phyloP scores from a whole-genome alignment of 2,329 filamentous ascomycete species.

The Rhynchosporium agropyri region DNA sequence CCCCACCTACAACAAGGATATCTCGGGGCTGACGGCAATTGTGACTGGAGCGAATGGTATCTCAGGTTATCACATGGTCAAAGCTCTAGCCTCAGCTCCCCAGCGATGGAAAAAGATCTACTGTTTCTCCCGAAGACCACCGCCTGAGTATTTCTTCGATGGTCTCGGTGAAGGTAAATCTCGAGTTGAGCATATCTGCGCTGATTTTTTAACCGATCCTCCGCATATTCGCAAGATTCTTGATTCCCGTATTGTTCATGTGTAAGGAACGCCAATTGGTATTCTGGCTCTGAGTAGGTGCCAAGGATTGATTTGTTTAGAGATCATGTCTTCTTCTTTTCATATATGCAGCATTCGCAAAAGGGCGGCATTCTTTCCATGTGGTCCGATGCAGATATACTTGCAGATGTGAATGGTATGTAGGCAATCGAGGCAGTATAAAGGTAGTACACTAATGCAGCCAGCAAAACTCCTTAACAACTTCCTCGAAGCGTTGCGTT shows the following conservation, averaged over 20 bases:
- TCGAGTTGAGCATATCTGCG: not conserved
- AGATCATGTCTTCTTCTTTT: conserved; percentile 4
- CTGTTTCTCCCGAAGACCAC: conserved; percentile 19
- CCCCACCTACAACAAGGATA: conserved; percentile 16
- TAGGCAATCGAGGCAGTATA: not conserved
- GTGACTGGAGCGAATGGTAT: conserved; percentile 27
- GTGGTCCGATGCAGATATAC: not conserved
- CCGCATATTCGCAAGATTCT: not conserved
- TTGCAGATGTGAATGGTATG: not conserved
- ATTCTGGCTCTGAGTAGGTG: not conserved
- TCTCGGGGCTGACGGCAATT: conserved; percentile 13
- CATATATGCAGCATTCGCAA: not conserved
- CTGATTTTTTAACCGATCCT: not conserved
- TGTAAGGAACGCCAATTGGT: not conserved
- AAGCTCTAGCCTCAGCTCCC: conserved; percentile 18
- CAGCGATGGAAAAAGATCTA: conserved; percentile 25
- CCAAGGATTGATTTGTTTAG: not conserved
- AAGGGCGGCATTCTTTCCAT: not conserved
- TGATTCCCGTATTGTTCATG: not conserved
- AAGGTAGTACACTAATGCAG: not conserved
- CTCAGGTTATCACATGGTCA: conserved; percentile 24
- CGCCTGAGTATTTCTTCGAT: conserved; percentile 6
- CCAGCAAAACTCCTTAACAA: not conserved
- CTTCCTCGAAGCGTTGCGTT: not conserved
- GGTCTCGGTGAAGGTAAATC: not conserved